Evolutionary conservation across 179 eudicot species (phyloP).

Genomic region (Amaranthus tricolor): DNA sequence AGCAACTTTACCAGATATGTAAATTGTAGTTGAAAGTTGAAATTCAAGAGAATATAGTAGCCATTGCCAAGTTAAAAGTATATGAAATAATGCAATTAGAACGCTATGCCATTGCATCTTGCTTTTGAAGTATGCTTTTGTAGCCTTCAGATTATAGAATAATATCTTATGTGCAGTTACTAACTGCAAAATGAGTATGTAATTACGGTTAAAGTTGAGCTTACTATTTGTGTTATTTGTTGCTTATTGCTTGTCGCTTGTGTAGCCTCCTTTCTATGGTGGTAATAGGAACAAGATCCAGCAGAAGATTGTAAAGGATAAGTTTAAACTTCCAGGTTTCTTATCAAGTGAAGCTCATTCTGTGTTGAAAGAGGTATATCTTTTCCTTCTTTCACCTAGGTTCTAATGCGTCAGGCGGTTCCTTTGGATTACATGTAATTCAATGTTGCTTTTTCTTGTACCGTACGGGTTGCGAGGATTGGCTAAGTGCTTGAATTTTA

Average conservation of each 20-base stretch:
- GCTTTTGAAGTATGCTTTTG: background rate
- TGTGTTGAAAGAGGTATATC: constrained; percentile 67
- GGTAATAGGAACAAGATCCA: constrained; percentile 72
- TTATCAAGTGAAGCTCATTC: constrained; percentile 87
- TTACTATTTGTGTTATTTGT: background rate
- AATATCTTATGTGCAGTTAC: background rate
- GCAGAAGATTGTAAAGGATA: constrained; percentile 75
- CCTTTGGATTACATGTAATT: background rate
- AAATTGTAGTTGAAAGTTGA: too few relatives aligned
- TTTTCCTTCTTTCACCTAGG: background rate
- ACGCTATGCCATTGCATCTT: background rate
- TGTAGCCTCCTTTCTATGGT: constrained; percentile 82
- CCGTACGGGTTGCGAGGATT: background rate
- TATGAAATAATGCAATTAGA: background rate
- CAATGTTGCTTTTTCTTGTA: background rate
- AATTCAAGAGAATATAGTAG: too few relatives aligned
- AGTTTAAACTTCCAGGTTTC: constrained; percentile 75
- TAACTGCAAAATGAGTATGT: background rate
- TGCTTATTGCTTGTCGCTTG: constrained; percentile 13
- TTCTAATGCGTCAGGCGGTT: background rate
- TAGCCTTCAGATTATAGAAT: background rate
- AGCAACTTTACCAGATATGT: background rate
- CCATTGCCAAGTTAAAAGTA: too few relatives aligned
- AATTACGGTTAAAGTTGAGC: background rate
- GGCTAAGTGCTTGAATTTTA: background rate